Evolutionary conservation across 2,329 filamentous ascomycete genomes (phyloP).

Genomic region (Coniochaeta ligniaria): DNA sequence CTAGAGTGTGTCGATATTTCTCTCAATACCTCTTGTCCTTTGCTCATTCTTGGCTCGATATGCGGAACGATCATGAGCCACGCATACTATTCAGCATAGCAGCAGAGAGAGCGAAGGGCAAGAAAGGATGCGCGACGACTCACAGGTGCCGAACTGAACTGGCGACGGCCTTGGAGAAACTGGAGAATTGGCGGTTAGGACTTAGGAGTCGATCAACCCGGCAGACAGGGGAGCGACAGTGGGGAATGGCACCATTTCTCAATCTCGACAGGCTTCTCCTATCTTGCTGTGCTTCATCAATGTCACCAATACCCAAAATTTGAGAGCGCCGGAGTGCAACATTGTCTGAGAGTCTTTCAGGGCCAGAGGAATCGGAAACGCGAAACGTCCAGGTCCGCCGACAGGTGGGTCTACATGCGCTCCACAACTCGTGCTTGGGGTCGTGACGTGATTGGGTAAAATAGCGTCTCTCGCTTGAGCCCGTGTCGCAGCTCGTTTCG

Average conservation of each 20-base stretch:
- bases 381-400: too few relatives aligned
- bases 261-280: neutral
- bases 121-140: neutral
- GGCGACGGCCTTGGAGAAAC: neutral
- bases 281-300: slow-evolving; percentile 3
- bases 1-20: neutral
- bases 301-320: neutral
- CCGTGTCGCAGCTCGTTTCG: slow-evolving; percentile 29
- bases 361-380: neutral
- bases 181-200: slow-evolving; percentile 8
- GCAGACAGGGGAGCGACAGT: slow-evolving; percentile 14
- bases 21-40: neutral
- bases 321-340: neutral
- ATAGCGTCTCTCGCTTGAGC: slow-evolving; percentile 4
- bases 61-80: too few relatives aligned
- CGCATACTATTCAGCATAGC: too few relatives aligned
- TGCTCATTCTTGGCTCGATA: neutral
- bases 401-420: neutral
- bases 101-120: too few relatives aligned
- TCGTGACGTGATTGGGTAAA: neutral
- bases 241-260: slow-evolving; percentile 27
- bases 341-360: neutral
- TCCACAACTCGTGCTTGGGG: neutral
- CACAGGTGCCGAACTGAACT: neutral
- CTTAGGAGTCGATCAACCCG: slow-evolving; percentile 16